Base-by-base conservation (phyloP, 352 stramenopile species). In the Globisporangium barbulae region DNA sequence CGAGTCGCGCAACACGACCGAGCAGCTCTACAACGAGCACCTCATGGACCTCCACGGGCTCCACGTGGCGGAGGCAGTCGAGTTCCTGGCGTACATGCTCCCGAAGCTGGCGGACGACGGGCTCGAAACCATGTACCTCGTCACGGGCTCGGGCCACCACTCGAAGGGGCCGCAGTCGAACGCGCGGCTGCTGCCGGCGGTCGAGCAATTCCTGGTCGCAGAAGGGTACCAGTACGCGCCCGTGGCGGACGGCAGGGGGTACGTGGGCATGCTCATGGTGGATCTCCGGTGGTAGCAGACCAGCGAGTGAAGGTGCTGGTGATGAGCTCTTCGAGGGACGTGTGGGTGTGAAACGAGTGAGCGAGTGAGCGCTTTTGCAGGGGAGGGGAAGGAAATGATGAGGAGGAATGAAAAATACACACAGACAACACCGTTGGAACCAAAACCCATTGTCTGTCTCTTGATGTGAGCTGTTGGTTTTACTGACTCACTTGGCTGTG, bases 21-120 rank as follows among this genome's bases (percentile, higher is more conserved):
- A 70, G 55, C 85, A 93, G 70, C 56, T 93, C 45, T 91, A 93
- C 56, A 78, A 82, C 59, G 83, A 93, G 21, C 81, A 71, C 28
- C 63, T 95, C 61, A 88, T 95, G 79, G 86, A 95, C 70, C 70
- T 95, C 2, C 86, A 95, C 60, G 86, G 86, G 28, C 70, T 93
- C 12, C 86, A 95, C 61, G 86, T 95, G 17, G 83, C 76, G 8
- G 86, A 95, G 61, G 78, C 84, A 3, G 79, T 95, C 19, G 86
- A 91, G 61, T 83, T 95, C 21, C 78, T 95, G 7, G 70, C 71
- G 50, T 64, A 84, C 37, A 89, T 91, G 74, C 79, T 95, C 52
- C 83, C 84, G 7, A 80, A 81, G 54, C 72, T 95, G 21, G 74
- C 72, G 33, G 79, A 88, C 57, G 84, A 91, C 64, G 81, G 85